Base-by-base conservation (phyloP, 345 rosid genomes). In the Lagerstroemia speciosa region DNA sequence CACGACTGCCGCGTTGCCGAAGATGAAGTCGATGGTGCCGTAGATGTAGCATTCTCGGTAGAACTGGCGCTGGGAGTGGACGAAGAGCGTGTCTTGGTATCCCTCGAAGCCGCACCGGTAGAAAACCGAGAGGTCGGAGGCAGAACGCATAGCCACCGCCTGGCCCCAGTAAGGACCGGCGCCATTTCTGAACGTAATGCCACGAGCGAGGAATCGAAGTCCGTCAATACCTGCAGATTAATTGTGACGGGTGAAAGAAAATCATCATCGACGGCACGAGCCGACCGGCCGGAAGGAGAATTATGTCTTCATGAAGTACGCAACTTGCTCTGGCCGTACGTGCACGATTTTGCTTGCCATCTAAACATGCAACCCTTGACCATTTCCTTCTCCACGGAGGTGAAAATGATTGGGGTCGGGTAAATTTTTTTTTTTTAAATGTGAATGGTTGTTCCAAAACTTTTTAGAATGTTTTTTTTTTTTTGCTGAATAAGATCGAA, bases 61-160 rank as follows among this genome's bases (percentile, higher is more conserved):
- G 83, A 92, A 92, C 71, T 92, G 98, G 2, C 98, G 82, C 64
- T 92, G 98, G 5, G 98, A 89, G 69, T 85, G 94, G 67, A 85
- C 90, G 71, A 86, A 78, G 29, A 92, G 88, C 3, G 96, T 89
- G 84, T 92, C 98, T 69, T 92, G 98, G 77, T 84, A 84, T 14
- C 98, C 98, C 53, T 84, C 84, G 68, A 92, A 77, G 45, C 87
- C 80, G 7, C 92, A 89, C 27, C 85, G 87, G 71, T 86, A 92
- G 85, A 86, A 92, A 67, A 92, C 94, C 0, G 98, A 79, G 52
- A 92, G 90, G 71, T 92, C 98, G 0, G 98, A 92, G 62, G 91
- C 82, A 34, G 98, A 89, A 5, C 98, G 88, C 71, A 88, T 82
- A 0, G 96, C 90, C 24, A 92, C 98, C 2, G 98, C 98, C 74